Conservation (phyloP, 805 yeast genomes). For the Huiozyma sinensis region DNA sequence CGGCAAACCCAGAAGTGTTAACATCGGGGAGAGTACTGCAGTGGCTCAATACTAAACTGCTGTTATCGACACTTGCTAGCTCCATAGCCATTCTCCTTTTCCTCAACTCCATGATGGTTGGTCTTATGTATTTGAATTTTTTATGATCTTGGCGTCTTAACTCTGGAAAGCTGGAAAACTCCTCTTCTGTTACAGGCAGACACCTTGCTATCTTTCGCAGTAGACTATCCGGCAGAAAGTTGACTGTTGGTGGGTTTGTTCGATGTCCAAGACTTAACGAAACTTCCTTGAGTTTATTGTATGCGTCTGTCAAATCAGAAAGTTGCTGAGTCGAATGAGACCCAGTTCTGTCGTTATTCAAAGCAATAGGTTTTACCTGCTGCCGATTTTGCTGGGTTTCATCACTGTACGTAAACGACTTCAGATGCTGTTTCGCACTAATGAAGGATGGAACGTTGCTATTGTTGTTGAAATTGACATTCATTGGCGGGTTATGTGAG, state of each 20-base stretch:
- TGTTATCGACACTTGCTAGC: neutral
- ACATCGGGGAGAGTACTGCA: conserved; percentile 11
- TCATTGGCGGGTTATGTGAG: neutral
- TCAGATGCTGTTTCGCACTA: conserved; percentile 10
- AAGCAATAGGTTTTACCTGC: conserved; percentile 6
- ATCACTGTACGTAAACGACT: conserved; percentile 5
- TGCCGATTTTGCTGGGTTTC: neutral
- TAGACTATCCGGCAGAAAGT: conserved; percentile 17
- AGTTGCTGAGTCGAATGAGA: conserved; percentile 17
- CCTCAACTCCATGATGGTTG: conserved; percentile 14
- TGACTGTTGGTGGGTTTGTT: conserved; percentile 17
- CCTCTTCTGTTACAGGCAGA: conserved; percentile 19
- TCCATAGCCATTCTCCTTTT: conserved; percentile 8
- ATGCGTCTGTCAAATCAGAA: conserved; percentile 15
- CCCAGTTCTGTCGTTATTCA: conserved; percentile 5
- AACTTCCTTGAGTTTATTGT: conserved; percentile 15
- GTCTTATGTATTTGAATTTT: conserved; percentile 17
- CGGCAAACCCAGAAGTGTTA: neutral
- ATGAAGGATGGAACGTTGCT: conserved; percentile 2
- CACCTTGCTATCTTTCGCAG: conserved; percentile 17
- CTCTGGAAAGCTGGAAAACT: conserved; percentile 15
- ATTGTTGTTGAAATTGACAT: neutral
- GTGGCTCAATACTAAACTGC: conserved; percentile 8
- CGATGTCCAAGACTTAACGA: conserved; percentile 14
- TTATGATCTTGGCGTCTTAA: conserved; percentile 12